phyloP scores from a whole-genome alignment of 1,139 yeast species.

The Yamadazyma spencermartinsiae region DNA sequence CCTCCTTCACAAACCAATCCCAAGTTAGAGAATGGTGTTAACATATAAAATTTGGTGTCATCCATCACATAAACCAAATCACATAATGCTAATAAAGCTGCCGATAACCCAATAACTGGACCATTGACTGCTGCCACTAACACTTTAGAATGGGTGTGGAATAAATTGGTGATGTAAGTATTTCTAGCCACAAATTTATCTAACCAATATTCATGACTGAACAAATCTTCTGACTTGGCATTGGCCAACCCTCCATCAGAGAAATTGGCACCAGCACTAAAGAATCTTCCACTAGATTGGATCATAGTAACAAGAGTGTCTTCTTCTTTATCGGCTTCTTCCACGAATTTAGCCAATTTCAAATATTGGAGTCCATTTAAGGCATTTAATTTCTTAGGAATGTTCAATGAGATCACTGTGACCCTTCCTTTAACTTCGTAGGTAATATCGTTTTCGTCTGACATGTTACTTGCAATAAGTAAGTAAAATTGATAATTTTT shows the following conservation, averaged over 20 bases:
- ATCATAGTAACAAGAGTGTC: slow-evolving; percentile 66
- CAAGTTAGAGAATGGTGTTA: slow-evolving; percentile 79
- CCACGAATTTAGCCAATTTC: slow-evolving; percentile 58
- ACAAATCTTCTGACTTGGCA: slow-evolving; percentile 26
- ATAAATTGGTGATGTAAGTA: slow-evolving; percentile 64
- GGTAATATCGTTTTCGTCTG: slow-evolving; percentile 29
- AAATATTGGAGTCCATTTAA: slow-evolving; percentile 67
- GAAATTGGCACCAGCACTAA: slow-evolving; percentile 86
- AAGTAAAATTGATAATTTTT: neutral
- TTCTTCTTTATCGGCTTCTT: slow-evolving; percentile 66
- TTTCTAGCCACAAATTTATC: slow-evolving; percentile 67
- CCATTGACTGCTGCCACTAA: slow-evolving; percentile 81
- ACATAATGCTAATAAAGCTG: slow-evolving; percentile 72
- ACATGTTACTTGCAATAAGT: slow-evolving; percentile 1
- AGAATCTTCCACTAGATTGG: slow-evolving; percentile 72
- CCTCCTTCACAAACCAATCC: slow-evolving; percentile 88
- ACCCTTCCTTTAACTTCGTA: slow-evolving; percentile 56
- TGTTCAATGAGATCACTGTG: slow-evolving; percentile 68
- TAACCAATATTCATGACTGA: slow-evolving; percentile 57
- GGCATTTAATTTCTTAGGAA: slow-evolving; percentile 67
- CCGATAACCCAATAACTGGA: slow-evolving; percentile 79
- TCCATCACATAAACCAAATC: slow-evolving; percentile 75
- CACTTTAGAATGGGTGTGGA: slow-evolving; percentile 71
- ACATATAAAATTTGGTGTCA: slow-evolving; percentile 54
- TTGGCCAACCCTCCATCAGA: slow-evolving; percentile 27